Conservation (phyloP, 257 asterid genomes). For the Avicennia marina region DNA sequence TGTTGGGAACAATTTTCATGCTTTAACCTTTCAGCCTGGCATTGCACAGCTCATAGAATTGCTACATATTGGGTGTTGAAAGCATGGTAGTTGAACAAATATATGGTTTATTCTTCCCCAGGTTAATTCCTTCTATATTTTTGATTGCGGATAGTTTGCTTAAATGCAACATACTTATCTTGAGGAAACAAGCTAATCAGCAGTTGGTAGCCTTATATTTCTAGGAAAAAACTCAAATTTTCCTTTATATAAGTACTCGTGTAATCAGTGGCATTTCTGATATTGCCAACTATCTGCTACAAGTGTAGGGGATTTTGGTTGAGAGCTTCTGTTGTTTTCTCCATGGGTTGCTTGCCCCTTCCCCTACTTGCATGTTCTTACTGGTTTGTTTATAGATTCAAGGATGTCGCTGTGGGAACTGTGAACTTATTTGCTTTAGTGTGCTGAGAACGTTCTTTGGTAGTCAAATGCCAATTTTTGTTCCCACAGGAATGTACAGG, state of each 20-base stretch:
- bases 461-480: neutral
- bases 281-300: neutral
- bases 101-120: neutral
- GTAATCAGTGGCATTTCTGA: neutral
- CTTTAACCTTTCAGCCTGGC: neutral
- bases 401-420: neutral
- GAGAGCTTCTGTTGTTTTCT: neutral
- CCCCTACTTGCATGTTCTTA: neutral
- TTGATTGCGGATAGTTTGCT: neutral
- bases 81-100: slow-evolving; percentile 4
- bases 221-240: neutral
- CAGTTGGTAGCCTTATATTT: neutral
- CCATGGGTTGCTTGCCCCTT: neutral
- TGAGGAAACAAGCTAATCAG: neutral
- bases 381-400: neutral
- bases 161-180: neutral
- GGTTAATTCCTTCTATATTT: neutral
- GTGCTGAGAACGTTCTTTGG: neutral
- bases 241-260: neutral
- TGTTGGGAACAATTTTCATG: neutral
- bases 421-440: neutral
- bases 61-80: too few species aligned
- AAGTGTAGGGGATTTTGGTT: neutral
- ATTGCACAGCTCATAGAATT: neutral
- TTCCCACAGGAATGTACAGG: neutral